Evolutionary conservation across 2,329 filamentous ascomycete species (phyloP).

Genomic region (Fusarium foetens): DNA sequence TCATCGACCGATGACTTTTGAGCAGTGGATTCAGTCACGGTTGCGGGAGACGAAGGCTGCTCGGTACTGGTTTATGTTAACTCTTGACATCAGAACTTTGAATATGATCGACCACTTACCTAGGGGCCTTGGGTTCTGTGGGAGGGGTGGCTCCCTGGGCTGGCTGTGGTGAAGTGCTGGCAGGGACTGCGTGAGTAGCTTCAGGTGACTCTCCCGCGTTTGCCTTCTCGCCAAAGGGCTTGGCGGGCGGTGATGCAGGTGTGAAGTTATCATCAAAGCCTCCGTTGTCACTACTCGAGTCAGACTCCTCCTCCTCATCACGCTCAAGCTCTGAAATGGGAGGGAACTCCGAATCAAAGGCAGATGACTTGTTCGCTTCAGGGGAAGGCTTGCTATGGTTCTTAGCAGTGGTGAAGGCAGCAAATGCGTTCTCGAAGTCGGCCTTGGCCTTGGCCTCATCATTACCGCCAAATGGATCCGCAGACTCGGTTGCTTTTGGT

Average conservation of each 20-base stretch:
- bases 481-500: conserved; percentile 36
- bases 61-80: conserved; percentile 42
- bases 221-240: conserved; percentile 40
- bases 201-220: conserved; percentile 27
- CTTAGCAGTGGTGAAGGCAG: conserved; percentile 72
- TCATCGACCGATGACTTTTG: conserved; percentile 53
- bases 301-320: conserved; percentile 79
- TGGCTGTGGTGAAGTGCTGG: conserved; percentile 35
- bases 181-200: conserved; percentile 7
- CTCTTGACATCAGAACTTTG: not conserved
- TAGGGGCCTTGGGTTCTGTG: conserved; percentile 38
- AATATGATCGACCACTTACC: conserved; percentile 35
- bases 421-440: conserved; percentile 88
- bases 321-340: conserved; percentile 85
- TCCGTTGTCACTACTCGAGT: conserved; percentile 79
- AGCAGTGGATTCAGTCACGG: conserved; percentile 42
- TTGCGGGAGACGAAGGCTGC: conserved; percentile 48
- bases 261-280: conserved; percentile 96
- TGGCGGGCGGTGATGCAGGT: conserved; percentile 63
- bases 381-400: conserved; percentile 56
- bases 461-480: conserved; percentile 64
- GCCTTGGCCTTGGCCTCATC: conserved; percentile 74
- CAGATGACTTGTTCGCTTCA: conserved; percentile 58
- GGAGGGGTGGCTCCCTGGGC: conserved; percentile 38
- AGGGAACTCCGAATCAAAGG: conserved; percentile 84